phyloP scores from a whole-genome alignment of 2,329 filamentous ascomycete species.

The Blumeria graminis region DNA sequence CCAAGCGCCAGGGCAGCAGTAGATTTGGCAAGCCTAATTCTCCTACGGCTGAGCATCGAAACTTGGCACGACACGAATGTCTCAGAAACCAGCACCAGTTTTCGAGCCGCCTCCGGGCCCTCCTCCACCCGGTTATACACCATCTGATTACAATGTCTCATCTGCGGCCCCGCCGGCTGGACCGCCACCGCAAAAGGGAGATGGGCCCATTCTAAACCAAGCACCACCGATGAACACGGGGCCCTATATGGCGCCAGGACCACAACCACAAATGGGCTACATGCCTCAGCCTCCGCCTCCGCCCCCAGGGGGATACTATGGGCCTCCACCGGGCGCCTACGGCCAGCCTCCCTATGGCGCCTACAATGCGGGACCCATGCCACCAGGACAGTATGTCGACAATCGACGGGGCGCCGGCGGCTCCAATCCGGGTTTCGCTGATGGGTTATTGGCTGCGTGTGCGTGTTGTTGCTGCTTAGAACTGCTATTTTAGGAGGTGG shows the following conservation, averaged over 20 bases:
- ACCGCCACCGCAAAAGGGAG: no score
- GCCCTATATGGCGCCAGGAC: no score
- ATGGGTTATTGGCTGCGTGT: conserved; percentile 19
- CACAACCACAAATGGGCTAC: not conserved
- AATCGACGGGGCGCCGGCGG: conserved; percentile 12
- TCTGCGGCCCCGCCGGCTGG: not conserved
- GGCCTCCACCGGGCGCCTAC: conserved; percentile 2
- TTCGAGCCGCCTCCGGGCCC: not conserved
- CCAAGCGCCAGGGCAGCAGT: no score
- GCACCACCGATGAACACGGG: no score
- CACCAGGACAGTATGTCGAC: conserved; percentile 19
- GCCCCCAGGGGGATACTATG: conserved; percentile 5
- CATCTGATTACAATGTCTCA: not conserved
- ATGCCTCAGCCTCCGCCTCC: not conserved
- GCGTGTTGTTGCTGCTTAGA: conserved; percentile 28
- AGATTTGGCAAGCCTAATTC: no score
- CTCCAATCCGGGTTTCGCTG: conserved; percentile 4
- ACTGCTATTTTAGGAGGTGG: conserved; percentile 19
- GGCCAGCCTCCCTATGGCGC: not conserved
- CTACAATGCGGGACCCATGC: conserved; percentile 11
- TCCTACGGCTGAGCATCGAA: no score
- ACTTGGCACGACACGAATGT: not conserved
- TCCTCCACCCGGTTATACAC: not conserved
- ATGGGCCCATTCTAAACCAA: no score
- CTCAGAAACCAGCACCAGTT: not conserved